These are phyloP conservation scores for Cyclocybe cylindracea DNA, from an alignment of 768 basidiomycete genomes.

Conservation along the genomic window DNA sequence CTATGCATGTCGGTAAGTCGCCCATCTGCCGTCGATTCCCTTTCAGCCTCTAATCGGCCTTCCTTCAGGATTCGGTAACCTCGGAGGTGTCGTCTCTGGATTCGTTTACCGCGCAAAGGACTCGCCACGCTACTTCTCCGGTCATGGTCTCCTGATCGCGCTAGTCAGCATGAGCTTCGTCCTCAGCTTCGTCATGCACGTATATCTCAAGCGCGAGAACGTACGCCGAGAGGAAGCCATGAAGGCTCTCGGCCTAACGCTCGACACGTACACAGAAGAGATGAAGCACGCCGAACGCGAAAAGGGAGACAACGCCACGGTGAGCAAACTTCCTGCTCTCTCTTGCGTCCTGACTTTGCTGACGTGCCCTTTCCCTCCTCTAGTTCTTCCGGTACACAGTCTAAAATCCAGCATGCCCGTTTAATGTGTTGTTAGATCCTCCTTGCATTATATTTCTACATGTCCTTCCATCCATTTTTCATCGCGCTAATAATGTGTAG, in stretches of 20 bases:
- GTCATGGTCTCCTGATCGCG: conserved; percentile 31
- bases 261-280: conserved; percentile 28
- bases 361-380: neutral
- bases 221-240: conserved; percentile 24
- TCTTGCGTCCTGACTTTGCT: neutral
- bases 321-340: conserved; percentile 13
- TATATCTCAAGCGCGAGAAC: conserved; percentile 28
- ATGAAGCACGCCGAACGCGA: conserved; percentile 29
- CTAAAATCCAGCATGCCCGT: conserved; percentile 4
- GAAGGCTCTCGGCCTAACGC: conserved; percentile 22
- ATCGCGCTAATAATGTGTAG: no score
- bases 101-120: conserved; percentile 29
- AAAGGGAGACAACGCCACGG: conserved; percentile 30
- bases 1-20: conserved; percentile 31
- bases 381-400: conserved; percentile 34
- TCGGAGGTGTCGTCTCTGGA: conserved; percentile 31
- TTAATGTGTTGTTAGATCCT: no score
- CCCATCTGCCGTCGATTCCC: neutral
- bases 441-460: no score
- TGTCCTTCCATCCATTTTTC: no score
- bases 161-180: conserved; percentile 27
- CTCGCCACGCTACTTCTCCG: conserved; percentile 29
- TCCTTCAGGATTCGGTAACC: conserved; percentile 27
- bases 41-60: neutral
- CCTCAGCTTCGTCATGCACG: conserved; percentile 26